Conservation (phyloP, 139 green algal species). For the Chlorella sp. region DNA sequence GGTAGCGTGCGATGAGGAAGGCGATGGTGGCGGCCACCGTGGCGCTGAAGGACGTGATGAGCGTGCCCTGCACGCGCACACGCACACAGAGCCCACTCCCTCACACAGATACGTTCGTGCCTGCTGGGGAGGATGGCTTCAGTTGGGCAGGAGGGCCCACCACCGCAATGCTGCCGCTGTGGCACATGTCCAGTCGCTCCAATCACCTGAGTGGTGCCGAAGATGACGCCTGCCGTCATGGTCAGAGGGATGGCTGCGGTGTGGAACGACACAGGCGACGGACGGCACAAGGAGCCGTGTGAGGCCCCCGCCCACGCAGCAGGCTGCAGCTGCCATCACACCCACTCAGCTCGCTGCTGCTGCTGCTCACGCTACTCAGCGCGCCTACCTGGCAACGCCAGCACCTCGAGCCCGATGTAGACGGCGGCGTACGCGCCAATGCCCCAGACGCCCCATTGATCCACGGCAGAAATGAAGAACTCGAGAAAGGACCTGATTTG, state of each 20-base stretch:
- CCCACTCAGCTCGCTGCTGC: not conserved
- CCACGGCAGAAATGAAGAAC: slow-evolving; percentile 58
- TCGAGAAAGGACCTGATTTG: slow-evolving; percentile 37
- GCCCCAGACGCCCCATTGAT: slow-evolving; percentile 61
- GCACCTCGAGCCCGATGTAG: slow-evolving; percentile 58
- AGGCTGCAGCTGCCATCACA: not conserved
- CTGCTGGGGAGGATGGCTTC: too few relatives aligned
- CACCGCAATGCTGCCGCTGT: too few relatives aligned
- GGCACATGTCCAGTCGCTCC: too few relatives aligned
- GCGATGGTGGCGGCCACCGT: slow-evolving; percentile 73
- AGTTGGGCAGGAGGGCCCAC: too few relatives aligned
- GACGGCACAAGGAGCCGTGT: not conserved
- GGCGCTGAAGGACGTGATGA: slow-evolving; percentile 64
- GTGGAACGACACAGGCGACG: not conserved
- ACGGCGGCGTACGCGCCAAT: slow-evolving; percentile 63
- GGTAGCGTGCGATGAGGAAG: slow-evolving; percentile 93
- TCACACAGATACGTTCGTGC: too few relatives aligned
- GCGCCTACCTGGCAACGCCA: slow-evolving; percentile 26
- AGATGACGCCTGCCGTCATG: slow-evolving; percentile 84
- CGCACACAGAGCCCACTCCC: too few relatives aligned
- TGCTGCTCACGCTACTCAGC: not conserved
- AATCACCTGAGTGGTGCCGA: slow-evolving; percentile 68
- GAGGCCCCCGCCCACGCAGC: not conserved
- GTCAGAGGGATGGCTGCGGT: slow-evolving; percentile 78
- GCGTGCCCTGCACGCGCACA: too few relatives aligned